Base-by-base conservation (phyloP, 306 rosid species). In the Ormosia semicastrata region DNA sequence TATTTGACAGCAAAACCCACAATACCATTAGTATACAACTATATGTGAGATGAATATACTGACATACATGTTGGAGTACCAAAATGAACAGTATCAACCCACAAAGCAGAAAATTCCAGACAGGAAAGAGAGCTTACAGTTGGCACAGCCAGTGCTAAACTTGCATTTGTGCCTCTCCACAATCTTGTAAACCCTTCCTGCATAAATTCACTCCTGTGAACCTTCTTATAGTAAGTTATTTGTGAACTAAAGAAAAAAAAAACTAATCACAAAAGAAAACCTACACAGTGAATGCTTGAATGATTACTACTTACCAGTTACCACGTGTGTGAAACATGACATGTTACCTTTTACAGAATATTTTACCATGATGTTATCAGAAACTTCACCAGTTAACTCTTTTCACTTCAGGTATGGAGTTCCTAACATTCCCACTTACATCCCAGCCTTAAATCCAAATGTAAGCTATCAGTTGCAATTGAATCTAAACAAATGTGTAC, bases 91-190 rank as follows among this genome's bases (percentile, higher is more conserved):
- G 41, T 37, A 47, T 37, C 52, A 62, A 1, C 41, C 34, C 39
- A 18, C 32, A 13, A 69, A 56, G 75, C 43, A 44, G 54, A 71
- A 77, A 40, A 80, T 69, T 24, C 18, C 29, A 37, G 66, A 37
- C 44, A 18, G 39, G 71, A 84, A 80, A 71, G 66, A 59, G 30
- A 65, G 83, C 94, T 92, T 87, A 95, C 99, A 8, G 97, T 90
- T 85, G 99, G 99, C 71, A 95, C 87, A 88, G 99, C 97, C 90
- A 95, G 83, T 53, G 94, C 88, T 83, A 95, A 88, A 86, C 99
- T 95, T 66, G 98, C 98, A 81, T 69, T 67, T 37, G 99, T 93
- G 86, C 99, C 99, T 85, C 98, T 92, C 99, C 99, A 95, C 85
- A 95, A 71, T 83, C 89, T 91, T 47, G 79, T 18, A 70, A 92